Base-by-base conservation (phyloP, 2,329 filamentous ascomycete species). In the Penicillium frequentans region DNA sequence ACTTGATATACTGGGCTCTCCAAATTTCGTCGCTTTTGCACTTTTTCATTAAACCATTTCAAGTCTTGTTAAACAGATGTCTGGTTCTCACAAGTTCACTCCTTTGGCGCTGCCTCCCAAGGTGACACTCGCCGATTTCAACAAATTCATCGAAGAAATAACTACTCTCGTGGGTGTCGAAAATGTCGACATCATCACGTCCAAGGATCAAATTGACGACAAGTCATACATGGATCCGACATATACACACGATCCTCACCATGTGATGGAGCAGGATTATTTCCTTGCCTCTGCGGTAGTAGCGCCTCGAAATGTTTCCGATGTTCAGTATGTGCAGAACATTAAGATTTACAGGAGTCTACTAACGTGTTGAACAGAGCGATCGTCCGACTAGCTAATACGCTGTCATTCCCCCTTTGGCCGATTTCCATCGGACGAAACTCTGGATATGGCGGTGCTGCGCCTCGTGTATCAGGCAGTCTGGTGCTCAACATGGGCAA, bases 401-500 rank as follows among this genome's bases (percentile, higher is more conserved):
- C 68, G 50, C 65, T 72, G 56, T 62, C 64, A 9, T 65, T 75
- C 14, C 71, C 72, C 3, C 43, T 75, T 3, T 75, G 67, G 56
- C 70, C 73, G 1, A 69, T 73, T 16, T 72, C 68, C 46, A 70
- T 67, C 58, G 78, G 78, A 7, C 72, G 79, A 21, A 83, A 83
- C 59, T 63, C 80, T 3, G 83, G 80, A 11, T 82, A 82, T 55
- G 81, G 81, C 13, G 80, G 81, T 4, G 76, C 81, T 2, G 79
- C 79, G 0, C 80, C 79, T 0, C 67, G 78, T 7, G 72, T 81
- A 2, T 62, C 65, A 2, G 80, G 79, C 0, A 77, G 73, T 24
- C 70, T 82, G 6, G 78, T 77, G 0, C 60, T 83, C 19, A 77
- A 81, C 58, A 67, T 82, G 1, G 69, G 68, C 3, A 51, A 49